Percentiles rank a stretch among this genome's conserved stretches.
Conservation (phyloP, 2,329 filamentous ascomycete species). For the Phialophora chinensis region DNA sequence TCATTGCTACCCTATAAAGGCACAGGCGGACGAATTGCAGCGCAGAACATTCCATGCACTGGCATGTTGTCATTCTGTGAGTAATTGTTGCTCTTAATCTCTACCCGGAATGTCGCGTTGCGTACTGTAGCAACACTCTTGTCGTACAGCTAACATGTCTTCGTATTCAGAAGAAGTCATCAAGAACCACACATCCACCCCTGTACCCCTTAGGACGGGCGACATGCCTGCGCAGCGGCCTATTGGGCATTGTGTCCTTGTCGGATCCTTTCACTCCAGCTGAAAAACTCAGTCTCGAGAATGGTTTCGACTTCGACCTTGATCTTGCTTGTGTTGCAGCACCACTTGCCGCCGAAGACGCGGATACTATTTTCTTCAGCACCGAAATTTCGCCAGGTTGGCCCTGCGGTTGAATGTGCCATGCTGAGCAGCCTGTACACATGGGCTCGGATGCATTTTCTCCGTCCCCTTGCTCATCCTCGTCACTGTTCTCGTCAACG, state of each 20-base stretch:
- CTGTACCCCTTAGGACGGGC: conserved; percentile 23
- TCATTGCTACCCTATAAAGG: too few species aligned
- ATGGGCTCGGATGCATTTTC: neutral
- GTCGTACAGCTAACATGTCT: neutral
- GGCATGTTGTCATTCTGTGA: too few species aligned
- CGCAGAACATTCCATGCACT: too few species aligned
- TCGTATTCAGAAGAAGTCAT: conserved; percentile 27
- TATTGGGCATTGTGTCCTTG: conserved; percentile 1
- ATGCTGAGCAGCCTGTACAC: conserved; percentile 24
- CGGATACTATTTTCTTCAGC: conserved; percentile 11
- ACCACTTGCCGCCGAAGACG: conserved; percentile 8
- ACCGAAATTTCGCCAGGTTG: neutral
- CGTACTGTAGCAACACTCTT: too few species aligned
- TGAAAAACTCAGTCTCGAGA: conserved; percentile 17
- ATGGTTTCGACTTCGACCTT: conserved; percentile 19
- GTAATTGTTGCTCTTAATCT: too few species aligned
- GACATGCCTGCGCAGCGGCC: conserved; percentile 17
- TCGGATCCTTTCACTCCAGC: conserved; percentile 5
- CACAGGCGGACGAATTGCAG: too few species aligned
- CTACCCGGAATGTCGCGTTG: too few species aligned
- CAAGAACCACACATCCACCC: conserved; percentile 18
- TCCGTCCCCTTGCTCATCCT: neutral
- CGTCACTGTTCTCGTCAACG: neutral
- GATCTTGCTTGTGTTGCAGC: neutral
- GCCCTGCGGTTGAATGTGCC: neutral